Evolutionary conservation across 805 yeast species (phyloP).

Genomic region (Candida railenensis): DNA sequence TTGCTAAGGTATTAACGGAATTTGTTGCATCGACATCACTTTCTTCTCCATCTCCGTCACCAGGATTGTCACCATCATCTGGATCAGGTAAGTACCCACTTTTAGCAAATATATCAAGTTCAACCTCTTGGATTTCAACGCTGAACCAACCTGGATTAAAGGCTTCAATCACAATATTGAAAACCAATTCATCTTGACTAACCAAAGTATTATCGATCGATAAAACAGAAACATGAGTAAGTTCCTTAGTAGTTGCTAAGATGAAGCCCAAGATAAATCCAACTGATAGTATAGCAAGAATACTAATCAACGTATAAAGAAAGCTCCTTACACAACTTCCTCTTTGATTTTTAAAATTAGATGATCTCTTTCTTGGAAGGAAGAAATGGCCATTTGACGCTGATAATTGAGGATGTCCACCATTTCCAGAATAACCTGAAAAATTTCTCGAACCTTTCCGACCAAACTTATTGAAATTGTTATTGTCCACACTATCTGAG

Average conservation of each 20-base stretch:
- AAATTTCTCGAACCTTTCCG: slow-evolving; percentile 11
- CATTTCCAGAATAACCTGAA: slow-evolving; percentile 5
- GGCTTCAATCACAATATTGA: slow-evolving; percentile 75
- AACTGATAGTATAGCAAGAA: slow-evolving; percentile 53
- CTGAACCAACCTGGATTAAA: slow-evolving; percentile 85
- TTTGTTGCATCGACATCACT: not conserved
- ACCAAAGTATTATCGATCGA: slow-evolving; percentile 71
- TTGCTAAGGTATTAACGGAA: not conserved
- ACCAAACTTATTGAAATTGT: slow-evolving; percentile 8
- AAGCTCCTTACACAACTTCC: slow-evolving; percentile 28
- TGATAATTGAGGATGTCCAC: slow-evolving; percentile 18
- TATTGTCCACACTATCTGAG: slow-evolving; percentile 9
- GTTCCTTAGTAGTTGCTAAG: slow-evolving; percentile 81
- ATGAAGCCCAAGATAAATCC: slow-evolving; percentile 85
- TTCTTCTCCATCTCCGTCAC: not conserved
- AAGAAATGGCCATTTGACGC: slow-evolving; percentile 23
- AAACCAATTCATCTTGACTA: slow-evolving; percentile 80
- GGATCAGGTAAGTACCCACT: slow-evolving; percentile 45
- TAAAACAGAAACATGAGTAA: slow-evolving; percentile 61
- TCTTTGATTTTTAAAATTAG: slow-evolving; percentile 9
- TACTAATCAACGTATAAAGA: slow-evolving; percentile 44
- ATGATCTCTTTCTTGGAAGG: slow-evolving; percentile 30
- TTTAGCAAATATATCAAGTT: slow-evolving; percentile 83
- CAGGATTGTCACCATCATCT: slow-evolving; percentile 12
- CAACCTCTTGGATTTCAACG: slow-evolving; percentile 60